Evolutionary conservation across 192 early-diverging fungal genomes (phyloP), one percentile per base, ranked within the genome.

Genomic region (Gaertneriomyces semiglobifer): DNA sequence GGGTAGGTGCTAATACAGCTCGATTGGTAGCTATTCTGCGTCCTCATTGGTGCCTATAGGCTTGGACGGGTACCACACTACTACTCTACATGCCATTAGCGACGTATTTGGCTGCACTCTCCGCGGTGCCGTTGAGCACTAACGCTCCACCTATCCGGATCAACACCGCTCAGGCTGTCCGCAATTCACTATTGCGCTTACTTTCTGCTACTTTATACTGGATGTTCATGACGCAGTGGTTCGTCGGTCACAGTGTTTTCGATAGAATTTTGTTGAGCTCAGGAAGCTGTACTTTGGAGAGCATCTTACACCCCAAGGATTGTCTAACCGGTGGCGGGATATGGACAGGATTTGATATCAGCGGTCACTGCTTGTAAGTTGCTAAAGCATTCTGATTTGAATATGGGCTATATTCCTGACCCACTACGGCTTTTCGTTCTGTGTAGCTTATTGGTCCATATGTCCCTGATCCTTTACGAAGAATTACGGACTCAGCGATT

Each of bases 291-390:
- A 51, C 50, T 51, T 44, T 57, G 48, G 68, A 19, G 18, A 62
- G 48, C 16, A 47, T 33, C 44, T 51, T 63, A 38, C 61, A 78
- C 40, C 71, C 77, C 44, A 44, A 46, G 4, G 53, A 58, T 2
- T 89, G 87, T 68, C 69, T 73, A 14, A 16, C 58, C 7, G 72
- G 75, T 10, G 89, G 89, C 9, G 92, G 92, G 12, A 25, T 62
- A 11, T 94, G 91, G 92, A 43, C 86, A 56, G 93, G 92, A 5
- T 84, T 93, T 67, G 94, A 96, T 81, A 75, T 94, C 18, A 90
- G 88, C 0, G 94, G 94, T 25, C 94, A 96, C 74, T 92, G 90
- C 70, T 86, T 96, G 53, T 74, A 79, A 89, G 55, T 89, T 78
- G 8, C 7, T 1, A 2, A 33, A 33, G 25, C 1, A 55, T 53